A percentile compares a stretch with the other conserved stretches of the same genome.
Conservation (phyloP, 2,329 filamentous ascomycete genomes). For the Aspergillus sp. region DNA sequence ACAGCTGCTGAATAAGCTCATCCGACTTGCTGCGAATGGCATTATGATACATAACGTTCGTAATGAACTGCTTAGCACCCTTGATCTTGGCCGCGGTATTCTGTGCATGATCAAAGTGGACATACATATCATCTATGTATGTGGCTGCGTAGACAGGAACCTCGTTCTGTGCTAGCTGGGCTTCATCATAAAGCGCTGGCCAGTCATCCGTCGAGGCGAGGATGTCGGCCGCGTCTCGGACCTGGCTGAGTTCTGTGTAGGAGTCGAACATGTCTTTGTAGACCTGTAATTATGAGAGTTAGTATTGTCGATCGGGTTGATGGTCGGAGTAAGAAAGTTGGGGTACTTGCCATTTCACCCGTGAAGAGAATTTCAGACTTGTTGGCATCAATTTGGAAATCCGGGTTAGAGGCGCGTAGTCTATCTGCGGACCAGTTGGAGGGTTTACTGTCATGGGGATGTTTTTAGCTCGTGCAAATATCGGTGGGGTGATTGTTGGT, state of each 20-base stretch:
- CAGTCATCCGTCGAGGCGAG: constrained; percentile 71
- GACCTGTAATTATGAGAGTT: constrained; percentile 48
- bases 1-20: constrained; percentile 75
- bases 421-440: constrained; percentile 74
- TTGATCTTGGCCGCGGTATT: constrained; percentile 75
- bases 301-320: neutral
- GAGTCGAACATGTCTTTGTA: constrained; percentile 82
- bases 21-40: constrained; percentile 72
- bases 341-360: constrained; percentile 71
- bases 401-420: constrained; percentile 37
- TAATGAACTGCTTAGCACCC: constrained; percentile 77
- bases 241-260: constrained; percentile 70
- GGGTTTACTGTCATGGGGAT: constrained; percentile 45
- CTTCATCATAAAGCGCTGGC: constrained; percentile 74
- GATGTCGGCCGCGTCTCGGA: constrained; percentile 69
- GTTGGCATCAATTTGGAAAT: constrained; percentile 49
- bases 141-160: constrained; percentile 85
- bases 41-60: constrained; percentile 85
- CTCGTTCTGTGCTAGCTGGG: constrained; percentile 71
- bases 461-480: neutral
- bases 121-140: constrained; percentile 90
- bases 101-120: constrained; percentile 72
- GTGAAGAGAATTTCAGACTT: constrained; percentile 72
- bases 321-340: no score
- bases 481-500: neutral